Evolutionary conservation across 2,329 filamentous ascomycete species (phyloP), one percentile per base, ranked within the genome.

Genomic region (Cadophora gregata): DNA sequence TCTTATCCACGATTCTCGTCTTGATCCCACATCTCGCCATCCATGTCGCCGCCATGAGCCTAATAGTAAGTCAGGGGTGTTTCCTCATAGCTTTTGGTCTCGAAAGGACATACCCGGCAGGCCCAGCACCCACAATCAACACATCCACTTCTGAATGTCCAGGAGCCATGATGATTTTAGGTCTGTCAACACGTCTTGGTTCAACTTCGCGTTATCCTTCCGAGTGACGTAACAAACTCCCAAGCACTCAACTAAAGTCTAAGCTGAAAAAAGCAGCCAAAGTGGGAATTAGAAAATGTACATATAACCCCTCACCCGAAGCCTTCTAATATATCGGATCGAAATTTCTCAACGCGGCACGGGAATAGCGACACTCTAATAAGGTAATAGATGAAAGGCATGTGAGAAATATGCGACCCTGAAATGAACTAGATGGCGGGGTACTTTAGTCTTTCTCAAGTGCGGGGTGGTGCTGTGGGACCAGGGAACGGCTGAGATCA

Each of bases 41-140:
- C 79, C 84, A 85, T 14, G 80, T 80, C 14, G 81, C 82, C n/a
- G 81, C 78, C 75, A 85, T 81, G 9, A 84, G 76, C 14, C 80
- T 73, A n/a, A 8, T 5, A 51, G 1, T 2, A 25, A n/a, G 29
- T 55, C 38, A 53, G 38, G 8, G 7, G 2, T 21, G 27, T 14
- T 1, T 31, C 19, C n/a, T n/a, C 9, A 33, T n/a, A 51, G 6
- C 31, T 59, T 19, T 21, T 7, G 7, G 14, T 21, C n/a, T n/a
- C n/a, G n/a, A 31, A 25, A 29, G 16, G 12, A 50, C 61, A 62
- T 12, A 70, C 73, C 80, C 81, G 9, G 81, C 78, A 2, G 84
- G 84, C 14, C 84, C 84, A 19, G 83, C 83, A 21, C 84, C 84
- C 8, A 85, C 74, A 48, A 85, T 82, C 6, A 84, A 73, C 24